Evolutionary conservation across 176 grass and related monocot genomes (phyloP).

Genomic region (maize (Zea mays)): Zm-B73-REFERENCE-NAM-5.0 NC_050104.1:39803001-39803500

Average conservation of each 20-base stretch:
- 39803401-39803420: slow-evolving; percentile 29
- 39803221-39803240: slow-evolving; percentile 1
- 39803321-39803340: not conserved
- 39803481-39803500: slow-evolving; percentile 22
- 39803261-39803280: slow-evolving; percentile 49
- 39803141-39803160: slow-evolving; percentile 29
- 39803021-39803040: too few relatives aligned
- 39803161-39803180: not conserved
- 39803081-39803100: not conserved
- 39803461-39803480: slow-evolving; percentile 28
- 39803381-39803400: slow-evolving; percentile 23
- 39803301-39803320: not conserved
- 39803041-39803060: too few relatives aligned
- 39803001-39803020: too few relatives aligned
- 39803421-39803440: slow-evolving; percentile 29
- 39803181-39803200: not conserved
- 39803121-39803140: slow-evolving; percentile 26
- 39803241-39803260: not conserved
- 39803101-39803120: not conserved
- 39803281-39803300: slow-evolving; percentile 32
- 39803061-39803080: too few relatives aligned
- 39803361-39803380: slow-evolving; percentile 46
- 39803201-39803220: slow-evolving; percentile 8
- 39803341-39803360: slow-evolving; percentile 43
- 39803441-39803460: slow-evolving; percentile 40